Conservation (phyloP, 2,329 filamentous ascomycete species). For the Talaromyces sp. region DNA sequence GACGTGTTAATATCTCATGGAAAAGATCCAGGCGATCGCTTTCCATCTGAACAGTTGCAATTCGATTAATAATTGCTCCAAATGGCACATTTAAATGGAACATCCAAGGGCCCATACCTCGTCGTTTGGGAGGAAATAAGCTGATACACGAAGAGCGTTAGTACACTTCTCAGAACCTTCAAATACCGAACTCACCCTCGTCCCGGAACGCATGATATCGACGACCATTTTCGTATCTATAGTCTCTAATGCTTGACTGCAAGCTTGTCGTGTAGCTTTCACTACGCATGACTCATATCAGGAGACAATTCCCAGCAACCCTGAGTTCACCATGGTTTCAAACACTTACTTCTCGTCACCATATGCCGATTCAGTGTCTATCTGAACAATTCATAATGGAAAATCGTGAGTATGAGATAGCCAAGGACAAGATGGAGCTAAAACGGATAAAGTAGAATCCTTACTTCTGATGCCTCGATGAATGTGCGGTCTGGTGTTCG, state of each 20-base stretch:
- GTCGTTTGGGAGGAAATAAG: slow-evolving; percentile 17
- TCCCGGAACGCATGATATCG: slow-evolving; percentile 30
- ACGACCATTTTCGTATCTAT: slow-evolving; percentile 25
- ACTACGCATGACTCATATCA: background rate
- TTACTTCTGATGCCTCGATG: slow-evolving; percentile 17
- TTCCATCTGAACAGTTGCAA: slow-evolving; percentile 19
- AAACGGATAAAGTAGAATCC: background rate
- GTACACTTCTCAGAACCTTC: background rate
- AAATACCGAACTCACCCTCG: slow-evolving; percentile 31
- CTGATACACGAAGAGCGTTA: slow-evolving; percentile 7
- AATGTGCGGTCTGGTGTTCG: background rate
- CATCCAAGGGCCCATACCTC: background rate
- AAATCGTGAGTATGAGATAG: background rate
- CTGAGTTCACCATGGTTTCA: background rate
- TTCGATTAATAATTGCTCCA: background rate
- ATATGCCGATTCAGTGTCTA: slow-evolving; percentile 18
- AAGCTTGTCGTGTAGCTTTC: slow-evolving; percentile 37
- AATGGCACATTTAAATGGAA: background rate
- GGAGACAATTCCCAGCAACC: background rate
- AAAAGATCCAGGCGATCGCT: slow-evolving; percentile 27
- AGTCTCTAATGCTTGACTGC: slow-evolving; percentile 21
- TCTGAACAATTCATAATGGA: background rate
- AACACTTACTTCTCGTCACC: slow-evolving; percentile 12
- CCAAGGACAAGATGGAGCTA: too few species aligned
- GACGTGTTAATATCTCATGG: slow-evolving; percentile 48